These are phyloP conservation scores for Lactifluus pinguis DNA, from an alignment of 768 basidiomycete genomes.

Conservation along the genomic window DNA sequence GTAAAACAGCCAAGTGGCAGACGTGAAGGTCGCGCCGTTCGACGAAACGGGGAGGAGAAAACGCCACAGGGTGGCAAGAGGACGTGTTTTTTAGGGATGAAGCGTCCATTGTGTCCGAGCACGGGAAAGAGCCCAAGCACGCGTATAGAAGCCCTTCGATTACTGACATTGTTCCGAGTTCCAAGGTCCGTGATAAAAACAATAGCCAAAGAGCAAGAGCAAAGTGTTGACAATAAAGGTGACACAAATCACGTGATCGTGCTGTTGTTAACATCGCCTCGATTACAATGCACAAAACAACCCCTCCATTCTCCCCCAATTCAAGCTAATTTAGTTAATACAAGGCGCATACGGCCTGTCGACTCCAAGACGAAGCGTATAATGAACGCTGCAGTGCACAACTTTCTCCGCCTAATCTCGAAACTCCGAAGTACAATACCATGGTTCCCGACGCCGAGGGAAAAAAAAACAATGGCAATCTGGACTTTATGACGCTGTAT, in stretches of 20 bases:
- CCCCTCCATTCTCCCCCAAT: neutral
- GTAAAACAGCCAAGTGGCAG: neutral
- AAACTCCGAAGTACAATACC: neutral
- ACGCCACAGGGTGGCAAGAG: neutral
- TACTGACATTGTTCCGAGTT: slow-evolving; percentile 4
- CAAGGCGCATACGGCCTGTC: neutral
- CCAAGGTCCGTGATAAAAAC: neutral
- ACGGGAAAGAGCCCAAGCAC: neutral
- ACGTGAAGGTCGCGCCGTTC: slow-evolving; percentile 7
- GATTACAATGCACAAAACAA: neutral
- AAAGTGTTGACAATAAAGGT: neutral
- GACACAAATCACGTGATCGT: neutral
- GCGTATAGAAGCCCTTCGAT: neutral
- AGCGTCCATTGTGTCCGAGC: neutral
- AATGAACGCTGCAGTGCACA: neutral
- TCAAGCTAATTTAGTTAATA: neutral
- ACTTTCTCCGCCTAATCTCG: no score
- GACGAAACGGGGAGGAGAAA: slow-evolving; percentile 7
- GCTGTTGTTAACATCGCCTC: neutral
- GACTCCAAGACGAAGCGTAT: neutral
- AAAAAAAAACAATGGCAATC: neutral
- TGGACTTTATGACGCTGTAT: neutral
- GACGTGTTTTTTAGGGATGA: slow-evolving; percentile 12
- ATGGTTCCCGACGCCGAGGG: neutral
- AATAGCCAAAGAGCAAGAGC: neutral